These are phyloP conservation scores for Rhypophila decipiens DNA, from an alignment of 495 filamentous ascomycete genomes.

Conservation along the genomic window DNA sequence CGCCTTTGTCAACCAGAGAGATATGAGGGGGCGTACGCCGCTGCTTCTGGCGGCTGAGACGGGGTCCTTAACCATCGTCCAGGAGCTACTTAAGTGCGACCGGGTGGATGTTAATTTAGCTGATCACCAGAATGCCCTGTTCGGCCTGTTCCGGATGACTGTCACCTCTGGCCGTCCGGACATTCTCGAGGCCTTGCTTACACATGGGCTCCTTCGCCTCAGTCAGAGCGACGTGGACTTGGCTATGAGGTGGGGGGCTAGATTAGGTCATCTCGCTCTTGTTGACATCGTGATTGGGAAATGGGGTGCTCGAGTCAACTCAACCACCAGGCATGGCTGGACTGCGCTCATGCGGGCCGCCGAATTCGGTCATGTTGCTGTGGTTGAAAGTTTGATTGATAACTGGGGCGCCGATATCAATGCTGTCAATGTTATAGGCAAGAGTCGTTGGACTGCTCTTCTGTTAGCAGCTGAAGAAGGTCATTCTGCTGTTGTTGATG, in stretches of 20 bases:
- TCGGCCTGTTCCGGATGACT: background rate
- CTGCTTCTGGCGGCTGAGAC: background rate
- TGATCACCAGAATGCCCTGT: background rate
- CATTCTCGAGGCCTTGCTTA: background rate
- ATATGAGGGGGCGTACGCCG: background rate
- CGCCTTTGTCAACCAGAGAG: background rate
- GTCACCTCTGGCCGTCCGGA: background rate
- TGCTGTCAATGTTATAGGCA: background rate
- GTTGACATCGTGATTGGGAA: background rate
- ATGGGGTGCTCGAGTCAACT: background rate
- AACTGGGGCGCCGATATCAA: background rate
- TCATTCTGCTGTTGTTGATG: background rate
- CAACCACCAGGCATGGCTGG: background rate
- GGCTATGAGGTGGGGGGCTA: background rate
- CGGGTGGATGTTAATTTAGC: background rate
- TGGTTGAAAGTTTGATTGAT: background rate
- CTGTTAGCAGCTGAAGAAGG: background rate
- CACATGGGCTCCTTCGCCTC: background rate
- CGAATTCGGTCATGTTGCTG: background rate
- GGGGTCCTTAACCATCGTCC: background rate
- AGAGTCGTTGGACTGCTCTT: background rate
- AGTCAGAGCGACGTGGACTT: background rate
- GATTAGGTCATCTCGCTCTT: background rate
- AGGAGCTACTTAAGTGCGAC: background rate
- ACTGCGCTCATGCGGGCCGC: background rate